Evolutionary conservation across 768 basidiomycete genomes (phyloP), one percentile per base, ranked within the genome.

Genomic region (Boletus edulis): DNA sequence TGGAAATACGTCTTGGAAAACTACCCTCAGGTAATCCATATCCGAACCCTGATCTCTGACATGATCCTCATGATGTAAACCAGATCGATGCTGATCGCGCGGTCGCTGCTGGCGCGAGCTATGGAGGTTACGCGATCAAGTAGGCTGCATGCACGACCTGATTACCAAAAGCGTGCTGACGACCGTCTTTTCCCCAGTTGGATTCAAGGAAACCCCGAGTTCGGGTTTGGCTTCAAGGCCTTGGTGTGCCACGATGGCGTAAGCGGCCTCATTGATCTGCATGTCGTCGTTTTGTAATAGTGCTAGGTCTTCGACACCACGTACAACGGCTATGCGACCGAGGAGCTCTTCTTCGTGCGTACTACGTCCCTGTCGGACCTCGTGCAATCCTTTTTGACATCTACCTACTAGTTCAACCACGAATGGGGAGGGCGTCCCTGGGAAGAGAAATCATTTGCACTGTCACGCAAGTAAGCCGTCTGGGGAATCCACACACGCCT

Each of bases 121-220:
- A 87, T 77, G 91, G 92, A 37, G 94, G 92, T 55, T 93, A 89
- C 69, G 89, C 91, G 14, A 86, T 93, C 75, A 92, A 94, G 90
- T 91, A 63, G 17, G 80, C 53, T 5, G 24, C 32, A 29, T n/a
- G 46, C 29, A 14, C 20, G 11, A 44, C 44, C 47, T 27, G 29
- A 22, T 22, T 15, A 40, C 44, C 20, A 7, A 41, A 41, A 13
- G 10, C n/a, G 8, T n/a, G 54, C 41, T 60, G 37, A 62, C 38
- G 39, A 45, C 20, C 35, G 10, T 22, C 42, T 38, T 31, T 37
- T 49, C 52, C 49, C 29, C 45, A 96, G 94, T 69, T 97, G 92
- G 92, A 94, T 97, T 51, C 91, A 96, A 73, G 92, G 94, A 0
- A 91, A 97, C 66, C 90, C 91, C 11, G 93, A 96, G 62, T 91